A percentile compares a stretch with the other conserved stretches of the same genome.
These are phyloP conservation scores for Triadica sebifera DNA, from an alignment of 345 rosid species.

Conservation along the genomic window DNA sequence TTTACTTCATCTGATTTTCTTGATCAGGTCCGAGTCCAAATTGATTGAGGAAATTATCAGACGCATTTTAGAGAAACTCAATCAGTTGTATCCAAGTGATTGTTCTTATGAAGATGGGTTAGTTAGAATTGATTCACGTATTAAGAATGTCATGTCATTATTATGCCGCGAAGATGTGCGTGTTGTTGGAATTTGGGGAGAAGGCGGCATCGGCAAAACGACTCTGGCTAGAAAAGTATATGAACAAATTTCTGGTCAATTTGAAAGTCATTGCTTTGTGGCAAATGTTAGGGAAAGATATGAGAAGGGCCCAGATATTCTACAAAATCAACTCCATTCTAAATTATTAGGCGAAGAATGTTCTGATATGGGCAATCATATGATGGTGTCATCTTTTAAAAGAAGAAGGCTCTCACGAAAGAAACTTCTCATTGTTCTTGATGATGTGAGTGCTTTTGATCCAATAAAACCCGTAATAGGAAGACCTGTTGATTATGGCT, in stretches of 20 bases:
- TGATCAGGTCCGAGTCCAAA: background rate
- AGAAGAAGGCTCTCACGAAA: background rate
- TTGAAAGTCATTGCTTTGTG: background rate
- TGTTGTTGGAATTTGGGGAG: background rate
- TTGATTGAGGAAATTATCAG: background rate
- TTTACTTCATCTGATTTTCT: background rate
- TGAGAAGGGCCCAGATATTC: background rate
- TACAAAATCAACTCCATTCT: background rate
- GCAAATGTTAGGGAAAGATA: background rate
- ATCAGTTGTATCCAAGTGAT: background rate
- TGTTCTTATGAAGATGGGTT: background rate
- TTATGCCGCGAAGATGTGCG: background rate
- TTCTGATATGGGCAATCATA: background rate
- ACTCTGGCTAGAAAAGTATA: background rate
- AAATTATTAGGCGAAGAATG: background rate
- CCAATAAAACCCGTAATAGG: background rate
- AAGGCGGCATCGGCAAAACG: conserved; percentile 9
- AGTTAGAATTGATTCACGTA: background rate
- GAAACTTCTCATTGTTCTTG: conserved; percentile 1
- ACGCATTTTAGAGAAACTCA: background rate
- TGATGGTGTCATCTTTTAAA: background rate
- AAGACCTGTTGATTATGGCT: too few relatives aligned
- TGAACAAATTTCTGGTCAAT: background rate
- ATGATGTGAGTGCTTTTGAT: background rate
- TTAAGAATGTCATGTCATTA: background rate